Evolutionary conservation across 371 early-diverging fungal species (phyloP).

Genomic region (Rozella allomycis): DNA sequence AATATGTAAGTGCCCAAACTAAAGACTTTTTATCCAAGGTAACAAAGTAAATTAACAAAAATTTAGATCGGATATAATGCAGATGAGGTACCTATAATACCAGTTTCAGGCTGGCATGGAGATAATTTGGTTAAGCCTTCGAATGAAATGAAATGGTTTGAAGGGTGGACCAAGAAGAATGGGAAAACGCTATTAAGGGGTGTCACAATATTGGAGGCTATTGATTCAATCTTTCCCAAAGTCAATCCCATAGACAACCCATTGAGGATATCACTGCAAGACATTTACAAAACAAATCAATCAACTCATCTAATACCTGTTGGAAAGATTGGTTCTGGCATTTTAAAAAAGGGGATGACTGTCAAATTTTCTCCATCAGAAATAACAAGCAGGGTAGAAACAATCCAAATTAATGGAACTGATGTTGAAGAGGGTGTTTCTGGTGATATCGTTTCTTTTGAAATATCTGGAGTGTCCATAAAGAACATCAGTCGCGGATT

Average conservation of each 20-base stretch:
- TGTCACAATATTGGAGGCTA: background rate
- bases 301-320: background rate
- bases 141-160: constrained; percentile 84
- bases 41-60: no score
- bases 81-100: constrained; percentile 74
- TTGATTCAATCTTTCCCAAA: background rate
- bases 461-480: constrained; percentile 89
- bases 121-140: constrained; percentile 92
- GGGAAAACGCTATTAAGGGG: background rate
- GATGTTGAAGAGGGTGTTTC: constrained; percentile 75
- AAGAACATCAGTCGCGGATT: constrained; percentile 91
- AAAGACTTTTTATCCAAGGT: no score
- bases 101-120: constrained; percentile 92
- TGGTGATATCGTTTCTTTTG: constrained; percentile 96
- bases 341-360: background rate
- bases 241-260: background rate
- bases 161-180: constrained; percentile 82
- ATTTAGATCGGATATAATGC: constrained; percentile 67
- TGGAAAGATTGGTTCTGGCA: background rate
- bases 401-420: no score
- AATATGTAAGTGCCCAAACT: no score
- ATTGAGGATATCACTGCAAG: background rate
- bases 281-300: background rate
- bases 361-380: background rate
- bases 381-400: background rate